Evolutionary conservation across 768 basidiomycete genomes (phyloP).

Genomic region (Albatrellus ellisii): DNA sequence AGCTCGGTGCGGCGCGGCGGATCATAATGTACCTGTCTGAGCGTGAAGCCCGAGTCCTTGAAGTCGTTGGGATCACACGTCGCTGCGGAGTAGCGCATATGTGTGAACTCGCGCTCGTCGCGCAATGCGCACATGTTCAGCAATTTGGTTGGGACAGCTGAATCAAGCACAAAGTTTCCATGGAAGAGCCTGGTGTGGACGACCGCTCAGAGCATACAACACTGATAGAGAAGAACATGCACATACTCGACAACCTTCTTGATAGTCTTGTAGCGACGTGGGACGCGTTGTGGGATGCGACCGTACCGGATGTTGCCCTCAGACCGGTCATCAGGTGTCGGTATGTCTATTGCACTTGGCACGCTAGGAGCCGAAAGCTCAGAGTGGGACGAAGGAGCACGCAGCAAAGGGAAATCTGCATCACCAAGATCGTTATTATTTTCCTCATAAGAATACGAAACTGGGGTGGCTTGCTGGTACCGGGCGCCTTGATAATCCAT

Average conservation of each 20-base stretch:
- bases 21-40: slow-evolving; percentile 86
- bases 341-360: slow-evolving; percentile 31
- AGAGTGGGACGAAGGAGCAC: slow-evolving; percentile 11
- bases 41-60: slow-evolving; percentile 64
- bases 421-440: slow-evolving; percentile 29
- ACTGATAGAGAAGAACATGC: neutral
- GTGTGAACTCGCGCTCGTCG: slow-evolving; percentile 82
- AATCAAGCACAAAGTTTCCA: slow-evolving; percentile 89
- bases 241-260: slow-evolving; percentile 73
- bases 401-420: slow-evolving; percentile 51
- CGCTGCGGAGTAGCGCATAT: slow-evolving; percentile 93
- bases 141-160: slow-evolving; percentile 82
- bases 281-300: slow-evolving; percentile 80
- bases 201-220: neutral
- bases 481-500: slow-evolving; percentile 10
- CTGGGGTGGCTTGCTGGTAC: slow-evolving; percentile 14
- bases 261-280: slow-evolving; percentile 84
- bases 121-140: slow-evolving; percentile 68
- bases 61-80: slow-evolving; percentile 97
- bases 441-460: slow-evolving; percentile 26
- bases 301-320: slow-evolving; percentile 74
- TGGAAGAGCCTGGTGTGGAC: slow-evolving; percentile 50
- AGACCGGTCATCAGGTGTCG: slow-evolving; percentile 19
- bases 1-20: slow-evolving; percentile 85
- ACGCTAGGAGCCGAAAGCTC: slow-evolving; percentile 15